A percentile compares a stretch with the other conserved stretches of the same genome.
These are phyloP conservation scores for Fusarium tupiense DNA, from an alignment of 2,329 filamentous ascomycete species.

Conservation along the genomic window DNA sequence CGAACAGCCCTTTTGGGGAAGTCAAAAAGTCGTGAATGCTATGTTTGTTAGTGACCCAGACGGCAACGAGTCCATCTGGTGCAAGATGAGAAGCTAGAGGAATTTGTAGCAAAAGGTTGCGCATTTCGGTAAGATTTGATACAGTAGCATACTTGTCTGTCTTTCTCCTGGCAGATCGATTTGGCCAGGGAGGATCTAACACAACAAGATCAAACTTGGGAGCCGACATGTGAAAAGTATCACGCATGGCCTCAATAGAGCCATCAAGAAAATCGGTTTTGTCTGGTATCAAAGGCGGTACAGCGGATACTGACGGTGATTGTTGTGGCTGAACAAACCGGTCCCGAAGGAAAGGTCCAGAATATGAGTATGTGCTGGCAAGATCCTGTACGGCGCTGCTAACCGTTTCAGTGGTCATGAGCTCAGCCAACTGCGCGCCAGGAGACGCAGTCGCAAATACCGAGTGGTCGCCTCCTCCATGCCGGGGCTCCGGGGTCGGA, in stretches of 20 bases:
- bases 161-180: constrained; percentile 74
- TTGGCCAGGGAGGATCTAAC: constrained; percentile 85
- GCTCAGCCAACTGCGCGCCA: constrained; percentile 61
- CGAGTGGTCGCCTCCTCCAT: constrained; percentile 41
- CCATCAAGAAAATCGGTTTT: constrained; percentile 59
- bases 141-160: constrained; percentile 60
- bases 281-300: constrained; percentile 51
- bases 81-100: constrained; percentile 66
- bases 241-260: constrained; percentile 54
- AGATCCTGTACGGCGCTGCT: constrained; percentile 55
- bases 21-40: constrained; percentile 65
- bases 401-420: constrained; percentile 63
- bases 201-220: constrained; percentile 73
- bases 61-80: constrained; percentile 67
- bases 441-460: constrained; percentile 46
- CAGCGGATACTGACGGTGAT: constrained; percentile 4
- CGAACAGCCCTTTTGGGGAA: constrained; percentile 66
- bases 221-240: constrained; percentile 53
- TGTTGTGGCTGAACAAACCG: constrained; percentile 44
- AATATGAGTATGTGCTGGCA: constrained; percentile 39
- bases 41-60: constrained; percentile 83
- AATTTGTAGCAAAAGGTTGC: constrained; percentile 60
- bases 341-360: constrained; percentile 59
- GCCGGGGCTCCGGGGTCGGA: constrained; percentile 61
- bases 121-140: constrained; percentile 57